Conservation (phyloP, 1,139 yeast genomes). For the Sugiyamaella novakii region DNA sequence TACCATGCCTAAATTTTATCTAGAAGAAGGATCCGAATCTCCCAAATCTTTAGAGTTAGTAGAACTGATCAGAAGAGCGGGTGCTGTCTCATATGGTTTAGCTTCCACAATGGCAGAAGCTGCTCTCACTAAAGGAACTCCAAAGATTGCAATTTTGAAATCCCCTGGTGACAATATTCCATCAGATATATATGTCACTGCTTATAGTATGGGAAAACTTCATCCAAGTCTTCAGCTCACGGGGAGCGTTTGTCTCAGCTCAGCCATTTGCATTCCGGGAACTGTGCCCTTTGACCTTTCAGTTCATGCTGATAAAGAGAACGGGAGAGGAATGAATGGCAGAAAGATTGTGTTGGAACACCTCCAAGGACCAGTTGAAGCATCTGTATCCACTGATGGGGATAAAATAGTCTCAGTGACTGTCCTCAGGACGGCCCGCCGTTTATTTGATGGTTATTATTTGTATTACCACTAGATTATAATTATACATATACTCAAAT, state of each 20-base stretch:
- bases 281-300: constrained; percentile 3
- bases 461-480: neutral
- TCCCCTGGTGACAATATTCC: neutral
- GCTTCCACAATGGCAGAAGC: constrained; percentile 7
- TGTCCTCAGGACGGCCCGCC: constrained; percentile 16
- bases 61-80: constrained; percentile 11
- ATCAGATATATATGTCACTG: constrained; percentile 13
- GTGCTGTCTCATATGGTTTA: constrained; percentile 15
- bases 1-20: constrained; percentile 1
- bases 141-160: constrained; percentile 14
- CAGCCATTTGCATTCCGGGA: constrained; percentile 10
- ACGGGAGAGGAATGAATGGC: neutral
- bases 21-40: neutral
- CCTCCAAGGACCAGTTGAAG: constrained; percentile 11
- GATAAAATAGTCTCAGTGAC: constrained; percentile 10
- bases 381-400: neutral
- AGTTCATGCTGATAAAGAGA: neutral
- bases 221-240: constrained; percentile 19
- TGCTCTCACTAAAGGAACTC: constrained; percentile 18
- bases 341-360: constrained; percentile 8
- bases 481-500: too few relatives aligned
- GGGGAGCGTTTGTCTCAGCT: constrained; percentile 13
- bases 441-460: constrained; percentile 20
- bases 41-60: constrained; percentile 2
- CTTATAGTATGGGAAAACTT: constrained; percentile 18